Base-by-base conservation (phyloP, 1,284 basidiomycete genomes). In the Dichomitus squalens region DNA sequence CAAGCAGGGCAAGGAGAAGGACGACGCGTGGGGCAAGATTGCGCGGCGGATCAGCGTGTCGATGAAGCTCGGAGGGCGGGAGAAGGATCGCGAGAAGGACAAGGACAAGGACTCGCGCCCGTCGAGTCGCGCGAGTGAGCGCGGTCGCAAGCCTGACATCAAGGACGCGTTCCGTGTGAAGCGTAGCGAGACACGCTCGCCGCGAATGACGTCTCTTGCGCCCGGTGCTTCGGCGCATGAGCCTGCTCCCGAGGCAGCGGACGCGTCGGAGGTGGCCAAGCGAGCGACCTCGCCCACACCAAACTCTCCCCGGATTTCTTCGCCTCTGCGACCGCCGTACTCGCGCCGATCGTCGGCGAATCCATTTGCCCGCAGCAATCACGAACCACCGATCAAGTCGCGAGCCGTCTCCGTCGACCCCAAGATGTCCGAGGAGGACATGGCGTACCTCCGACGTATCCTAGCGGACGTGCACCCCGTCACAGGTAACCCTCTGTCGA, bases 371-470 rank as follows among this genome's bases (percentile, higher is more conserved):
- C 58, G 52, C 34, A 60, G 54, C 14, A 51, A 55, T 27, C 60
- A 55, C 8, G 49, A 49, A n/a, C 57, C 52, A 18, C 49, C 47
- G 23, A 47, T 49, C n/a, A 58, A 52, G 23, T 53, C 52, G 4
- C 35, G 54, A 31, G 68, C 79, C 62, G 76, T 78, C 0, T 77
- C 78, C 0, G 80, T 57, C 73, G 40, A 76, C 0, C 81, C 82
- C 0, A 87, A 85, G 68, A 77, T 79, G 3, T 75, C 79, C 0
- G 63, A 75, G 12, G 81, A 80, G 55, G 85, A 91, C 64, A 70
- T 80, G 5, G 83, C 80, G 48, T 91, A 88, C 69, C 75, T 91
- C 14, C 81, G 82, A 14, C 78, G 79, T 47, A 80, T 90, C 27
- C 76, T 91, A 11, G 85, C 88, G 0, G 88, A 91, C 57, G 76